A percentile compares a stretch with the other conserved stretches of the same genome.
These are phyloP conservation scores for Boletellus emodensis DNA, from an alignment of 768 basidiomycete genomes.

Conservation along the genomic window DNA sequence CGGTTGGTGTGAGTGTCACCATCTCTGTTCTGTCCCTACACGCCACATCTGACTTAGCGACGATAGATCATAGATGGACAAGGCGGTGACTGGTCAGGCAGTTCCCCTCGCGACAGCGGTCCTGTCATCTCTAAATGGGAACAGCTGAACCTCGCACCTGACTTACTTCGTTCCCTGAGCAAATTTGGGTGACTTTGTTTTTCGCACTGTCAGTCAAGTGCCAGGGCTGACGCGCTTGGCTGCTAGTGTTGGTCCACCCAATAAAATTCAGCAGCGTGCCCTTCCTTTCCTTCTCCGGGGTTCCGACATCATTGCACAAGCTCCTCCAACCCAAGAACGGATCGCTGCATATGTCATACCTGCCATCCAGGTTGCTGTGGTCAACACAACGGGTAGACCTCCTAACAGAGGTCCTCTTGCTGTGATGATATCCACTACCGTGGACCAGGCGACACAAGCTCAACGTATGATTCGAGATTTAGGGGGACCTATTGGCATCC, in stretches of 20 bases:
- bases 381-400: constrained; percentile 51
- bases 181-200: constrained; percentile 81
- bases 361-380: constrained; percentile 77
- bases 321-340: constrained; percentile 96
- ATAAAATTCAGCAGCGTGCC: constrained; percentile 97
- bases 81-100: constrained; percentile 51
- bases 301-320: constrained; percentile 97
- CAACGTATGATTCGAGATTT: constrained; percentile 93
- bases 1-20: constrained; percentile 54
- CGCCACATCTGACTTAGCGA: constrained; percentile 14
- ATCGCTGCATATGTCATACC: constrained; percentile 97
- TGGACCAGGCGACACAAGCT: constrained; percentile 97
- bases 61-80: constrained; percentile 52
- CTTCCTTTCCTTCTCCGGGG: constrained; percentile 92
- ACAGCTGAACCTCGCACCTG: constrained; percentile 79
- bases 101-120: constrained; percentile 63
- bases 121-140: constrained; percentile 95
- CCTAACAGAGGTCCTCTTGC: constrained; percentile 75
- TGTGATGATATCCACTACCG: constrained; percentile 95
- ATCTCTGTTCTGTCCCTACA: not conserved
- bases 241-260: constrained; percentile 87
- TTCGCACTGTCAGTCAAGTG: not conserved
- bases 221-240: constrained; percentile 12
- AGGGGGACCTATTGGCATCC: constrained; percentile 88
- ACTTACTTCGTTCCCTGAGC: constrained; percentile 80